Conservation (phyloP, 2,329 filamentous ascomycete genomes). For the Trichoderma simmonsii region DNA sequence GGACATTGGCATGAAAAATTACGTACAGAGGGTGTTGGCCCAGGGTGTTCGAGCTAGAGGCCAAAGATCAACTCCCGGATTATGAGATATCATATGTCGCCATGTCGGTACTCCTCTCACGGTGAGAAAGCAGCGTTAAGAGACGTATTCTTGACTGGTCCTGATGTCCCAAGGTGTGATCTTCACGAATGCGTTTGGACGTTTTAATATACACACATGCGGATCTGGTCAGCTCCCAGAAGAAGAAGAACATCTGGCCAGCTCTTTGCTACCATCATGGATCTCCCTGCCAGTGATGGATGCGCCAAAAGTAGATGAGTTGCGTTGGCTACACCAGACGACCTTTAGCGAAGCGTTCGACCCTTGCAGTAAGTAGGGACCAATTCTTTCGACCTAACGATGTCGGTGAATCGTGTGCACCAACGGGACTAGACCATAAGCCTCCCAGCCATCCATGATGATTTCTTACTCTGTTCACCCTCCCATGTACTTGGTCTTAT, state of each 20-base stretch:
- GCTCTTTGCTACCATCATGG: neutral
- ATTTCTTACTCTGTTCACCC: conserved; percentile 4
- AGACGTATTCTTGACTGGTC: neutral
- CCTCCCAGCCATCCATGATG: neutral
- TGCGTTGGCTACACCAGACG: neutral
- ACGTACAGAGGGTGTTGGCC: neutral
- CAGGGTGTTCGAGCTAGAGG: neutral
- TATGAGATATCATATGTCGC: neutral
- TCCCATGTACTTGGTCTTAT: neutral
- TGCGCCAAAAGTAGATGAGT: neutral
- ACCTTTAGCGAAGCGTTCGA: neutral
- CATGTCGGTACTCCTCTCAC: neutral
- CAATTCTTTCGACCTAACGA: neutral
- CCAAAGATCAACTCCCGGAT: neutral
- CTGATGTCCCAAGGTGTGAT: neutral
- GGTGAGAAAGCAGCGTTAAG: neutral
- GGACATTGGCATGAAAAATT: neutral
- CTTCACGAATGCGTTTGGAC: neutral
- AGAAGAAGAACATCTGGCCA: neutral
- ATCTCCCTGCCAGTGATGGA: neutral
- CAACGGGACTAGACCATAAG: neutral
- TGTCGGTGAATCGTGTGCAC: neutral
- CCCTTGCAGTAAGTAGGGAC: conserved; percentile 11
- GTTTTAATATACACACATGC: neutral
- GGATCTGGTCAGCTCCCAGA: neutral